Evolutionary conservation across 257 asterid genomes (phyloP), one percentile per base, ranked within the genome.

Genomic region (Penstemon barbatus): DNA sequence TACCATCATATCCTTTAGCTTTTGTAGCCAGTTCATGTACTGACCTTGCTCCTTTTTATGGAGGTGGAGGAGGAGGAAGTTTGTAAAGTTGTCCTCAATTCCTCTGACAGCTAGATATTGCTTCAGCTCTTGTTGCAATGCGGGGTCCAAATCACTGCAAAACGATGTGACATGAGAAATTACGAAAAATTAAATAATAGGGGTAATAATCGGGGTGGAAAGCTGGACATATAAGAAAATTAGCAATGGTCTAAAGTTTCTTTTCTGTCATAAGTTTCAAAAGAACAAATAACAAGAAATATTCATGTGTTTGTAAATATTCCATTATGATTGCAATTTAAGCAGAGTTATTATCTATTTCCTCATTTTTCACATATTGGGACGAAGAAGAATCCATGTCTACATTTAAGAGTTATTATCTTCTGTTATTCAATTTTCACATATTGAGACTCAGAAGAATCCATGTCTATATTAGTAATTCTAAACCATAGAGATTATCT

Each of bases 41-140:
- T 84, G 96, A 67, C 71, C 80, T 33, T 90, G 95, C 83, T 90
- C 97, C 80, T 90, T 90, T 57, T 81, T 87, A 79, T 87, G 95
- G 49, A 93, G 74, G 75, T 85, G 85, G 56, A 74, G 77, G 38
- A 90, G 74, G 69, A 93, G 87, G n/a, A 82, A 84, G 79, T 75
- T 82, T 5, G 80, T 71, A 18, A 87, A 83, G 68, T 74, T 80
- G 76, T 85, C 88, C 64, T 76, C 79, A 5, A 93, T 77, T 55
- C 98, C 97, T 76, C 92, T 84, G 42, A 82, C 74, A 12, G 82
- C 82, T 38, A 93, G 87, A 74, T 88, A 93, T 61, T 74, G 85
- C 83, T 78, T 80, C 63, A 93, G 85, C 77, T 84, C 91, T 7
- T 74, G 71, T 75, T 85, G 92, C 79, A 88, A 70, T 57, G 57